phyloP scores from a whole-genome alignment of 306 rosid genomes.

The Quercus glauca region DNA sequence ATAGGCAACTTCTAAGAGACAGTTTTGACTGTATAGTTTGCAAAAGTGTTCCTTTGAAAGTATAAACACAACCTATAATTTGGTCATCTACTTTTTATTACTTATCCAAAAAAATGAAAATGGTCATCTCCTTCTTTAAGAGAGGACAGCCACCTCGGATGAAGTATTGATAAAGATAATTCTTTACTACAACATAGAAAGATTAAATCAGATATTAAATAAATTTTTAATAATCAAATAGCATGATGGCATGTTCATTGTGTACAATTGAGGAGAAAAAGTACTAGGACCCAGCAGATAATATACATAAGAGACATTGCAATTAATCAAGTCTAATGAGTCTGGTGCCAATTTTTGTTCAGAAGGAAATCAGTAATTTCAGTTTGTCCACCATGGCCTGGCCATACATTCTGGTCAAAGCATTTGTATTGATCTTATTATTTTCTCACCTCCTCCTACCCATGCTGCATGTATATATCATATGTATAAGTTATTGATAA shows the following conservation, averaged over 20 bases:
- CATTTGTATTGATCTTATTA: too few species aligned
- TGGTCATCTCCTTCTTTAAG: background rate
- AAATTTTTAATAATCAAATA: background rate
- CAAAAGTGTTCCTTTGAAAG: background rate
- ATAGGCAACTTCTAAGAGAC: background rate
- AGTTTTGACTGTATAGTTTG: background rate
- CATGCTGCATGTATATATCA: too few species aligned
- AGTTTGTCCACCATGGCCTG: background rate
- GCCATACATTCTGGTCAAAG: too few species aligned
- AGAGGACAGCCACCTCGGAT: background rate
- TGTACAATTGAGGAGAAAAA: background rate
- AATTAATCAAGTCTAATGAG: background rate
- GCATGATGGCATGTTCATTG: background rate
- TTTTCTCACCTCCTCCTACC: too few species aligned
- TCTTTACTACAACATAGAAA: background rate
- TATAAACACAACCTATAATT: background rate
- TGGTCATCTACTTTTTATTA: background rate
- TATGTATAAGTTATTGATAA: too few species aligned
- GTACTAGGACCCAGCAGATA: background rate
- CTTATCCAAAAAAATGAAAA: background rate
- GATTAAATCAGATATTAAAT: background rate
- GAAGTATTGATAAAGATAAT: background rate
- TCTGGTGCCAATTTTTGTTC: background rate
- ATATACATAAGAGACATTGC: background rate
- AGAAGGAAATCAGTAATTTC: background rate